Evolutionary conservation across 306 rosid species (phyloP).

Genomic region (Fagus sylvatica): DNA sequence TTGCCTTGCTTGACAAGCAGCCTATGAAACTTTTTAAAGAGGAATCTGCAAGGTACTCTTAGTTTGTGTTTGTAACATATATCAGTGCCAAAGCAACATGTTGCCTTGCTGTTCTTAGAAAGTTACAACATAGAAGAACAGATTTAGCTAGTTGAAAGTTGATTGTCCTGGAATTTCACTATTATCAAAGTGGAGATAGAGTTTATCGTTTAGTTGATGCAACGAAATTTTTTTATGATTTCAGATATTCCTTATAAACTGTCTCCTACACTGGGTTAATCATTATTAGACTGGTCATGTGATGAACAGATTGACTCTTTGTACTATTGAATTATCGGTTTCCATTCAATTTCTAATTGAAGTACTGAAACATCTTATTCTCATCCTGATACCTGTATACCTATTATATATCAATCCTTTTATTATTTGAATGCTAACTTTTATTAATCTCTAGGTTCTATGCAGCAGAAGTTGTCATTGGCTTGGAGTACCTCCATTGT

Average conservation of each 20-base stretch:
- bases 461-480: constrained; percentile 88
- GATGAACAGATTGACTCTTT: neutral
- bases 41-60: constrained; percentile 81
- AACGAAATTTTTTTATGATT: neutral
- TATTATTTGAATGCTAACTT: constrained; percentile 24
- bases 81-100: neutral
- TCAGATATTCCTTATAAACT: constrained; percentile 18
- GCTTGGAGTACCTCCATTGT: constrained; percentile 96
- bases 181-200: neutral
- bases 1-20: constrained; percentile 88
- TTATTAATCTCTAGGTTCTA: constrained; percentile 63
- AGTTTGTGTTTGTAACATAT: neutral
- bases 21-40: constrained; percentile 86
- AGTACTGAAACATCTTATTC: neutral
- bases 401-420: neutral
- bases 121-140: neutral
- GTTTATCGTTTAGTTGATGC: neutral
- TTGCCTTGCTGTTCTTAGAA: neutral
- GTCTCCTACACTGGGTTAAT: constrained; percentile 1
- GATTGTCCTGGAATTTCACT: neutral
- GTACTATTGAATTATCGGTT: neutral
- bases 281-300: neutral
- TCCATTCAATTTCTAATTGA: neutral
- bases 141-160: neutral
- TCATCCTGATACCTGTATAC: neutral